These are phyloP conservation scores for Curvularia hawaiiensis DNA, from an alignment of 2,329 filamentous ascomycete species.

Conservation along the genomic window DNA sequence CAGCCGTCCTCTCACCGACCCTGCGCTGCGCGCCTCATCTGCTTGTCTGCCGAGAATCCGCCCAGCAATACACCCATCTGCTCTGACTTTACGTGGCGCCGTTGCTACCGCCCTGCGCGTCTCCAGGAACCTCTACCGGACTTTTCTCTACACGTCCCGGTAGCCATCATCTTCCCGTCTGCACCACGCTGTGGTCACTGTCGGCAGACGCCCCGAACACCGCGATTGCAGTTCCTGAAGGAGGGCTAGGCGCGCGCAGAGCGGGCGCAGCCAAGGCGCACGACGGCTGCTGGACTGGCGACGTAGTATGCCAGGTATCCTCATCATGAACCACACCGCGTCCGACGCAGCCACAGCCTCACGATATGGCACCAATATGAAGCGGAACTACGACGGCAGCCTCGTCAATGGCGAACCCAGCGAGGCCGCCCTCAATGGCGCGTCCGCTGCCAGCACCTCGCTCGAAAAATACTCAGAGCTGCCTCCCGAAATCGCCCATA, in stretches of 20 bases:
- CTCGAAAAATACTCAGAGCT: constrained; percentile 37
- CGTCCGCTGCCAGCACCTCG: constrained; percentile 14
- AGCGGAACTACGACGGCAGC: constrained; percentile 38
- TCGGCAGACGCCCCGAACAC: background rate
- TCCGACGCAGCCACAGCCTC: constrained; percentile 40
- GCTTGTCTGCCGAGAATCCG: background rate
- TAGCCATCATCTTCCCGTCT: background rate
- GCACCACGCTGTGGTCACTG: background rate
- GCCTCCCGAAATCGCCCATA: constrained; percentile 66
- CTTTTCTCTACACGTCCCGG: background rate
- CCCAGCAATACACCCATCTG: constrained; percentile 1
- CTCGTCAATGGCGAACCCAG: constrained; percentile 38
- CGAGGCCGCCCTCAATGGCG: constrained; percentile 23
- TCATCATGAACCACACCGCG: constrained; percentile 55
- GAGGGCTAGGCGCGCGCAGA: constrained; percentile 12
- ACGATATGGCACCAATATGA: constrained; percentile 39
- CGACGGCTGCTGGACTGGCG: constrained; percentile 34
- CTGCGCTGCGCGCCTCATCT: background rate
- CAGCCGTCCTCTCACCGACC: constrained; percentile 8
- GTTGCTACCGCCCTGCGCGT: constrained; percentile 2
- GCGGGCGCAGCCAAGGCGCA: constrained; percentile 40
- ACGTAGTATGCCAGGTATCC: constrained; percentile 55
- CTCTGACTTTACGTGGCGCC: background rate
- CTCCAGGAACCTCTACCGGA: background rate
- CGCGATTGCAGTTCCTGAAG: background rate